phyloP scores from a whole-genome alignment of 345 rosid species.

The Linum tenue region DNA sequence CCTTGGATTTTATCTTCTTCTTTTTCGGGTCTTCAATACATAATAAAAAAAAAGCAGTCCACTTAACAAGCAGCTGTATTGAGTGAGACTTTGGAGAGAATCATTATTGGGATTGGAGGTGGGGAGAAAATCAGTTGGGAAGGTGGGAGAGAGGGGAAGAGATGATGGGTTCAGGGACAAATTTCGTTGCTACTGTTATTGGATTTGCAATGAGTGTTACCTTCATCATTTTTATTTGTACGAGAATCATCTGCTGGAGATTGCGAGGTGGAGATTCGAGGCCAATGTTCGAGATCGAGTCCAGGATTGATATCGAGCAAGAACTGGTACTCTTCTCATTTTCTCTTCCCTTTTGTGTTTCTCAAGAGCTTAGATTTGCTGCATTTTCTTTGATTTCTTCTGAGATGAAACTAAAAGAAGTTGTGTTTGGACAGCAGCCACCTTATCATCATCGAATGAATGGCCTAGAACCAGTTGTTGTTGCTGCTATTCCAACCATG shows the following conservation, averaged over 20 bases:
- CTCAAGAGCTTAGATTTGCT: background rate
- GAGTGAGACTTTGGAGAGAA: too few species aligned
- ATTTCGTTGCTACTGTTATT: conserved; percentile 44
- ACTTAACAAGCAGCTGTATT: too few species aligned
- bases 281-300: conserved; percentile 37
- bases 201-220: conserved; percentile 61
- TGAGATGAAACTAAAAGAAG: too few species aligned
- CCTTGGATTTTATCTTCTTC: too few species aligned
- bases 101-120: too few species aligned
- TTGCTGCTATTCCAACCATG: conserved; percentile 61
- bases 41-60: too few species aligned
- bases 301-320: conserved; percentile 35
- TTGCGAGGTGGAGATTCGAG: conserved; percentile 30
- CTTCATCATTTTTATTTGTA: conserved; percentile 52
- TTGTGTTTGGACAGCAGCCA: conserved; percentile 24
- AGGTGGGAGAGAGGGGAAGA: background rate
- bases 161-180: conserved; percentile 42
- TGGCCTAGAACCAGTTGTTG: conserved; percentile 51
- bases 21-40: too few species aligned
- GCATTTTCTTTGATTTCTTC: conserved; percentile 7
- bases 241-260: conserved; percentile 55
- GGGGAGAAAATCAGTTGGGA: background rate
- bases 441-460: conserved; percentile 19
- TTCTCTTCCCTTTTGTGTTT: background rate
- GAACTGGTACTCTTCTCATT: conserved; percentile 28